Base-by-base conservation (phyloP, 1,139 yeast genomes). In the Yamadazyma siamensis region DNA sequence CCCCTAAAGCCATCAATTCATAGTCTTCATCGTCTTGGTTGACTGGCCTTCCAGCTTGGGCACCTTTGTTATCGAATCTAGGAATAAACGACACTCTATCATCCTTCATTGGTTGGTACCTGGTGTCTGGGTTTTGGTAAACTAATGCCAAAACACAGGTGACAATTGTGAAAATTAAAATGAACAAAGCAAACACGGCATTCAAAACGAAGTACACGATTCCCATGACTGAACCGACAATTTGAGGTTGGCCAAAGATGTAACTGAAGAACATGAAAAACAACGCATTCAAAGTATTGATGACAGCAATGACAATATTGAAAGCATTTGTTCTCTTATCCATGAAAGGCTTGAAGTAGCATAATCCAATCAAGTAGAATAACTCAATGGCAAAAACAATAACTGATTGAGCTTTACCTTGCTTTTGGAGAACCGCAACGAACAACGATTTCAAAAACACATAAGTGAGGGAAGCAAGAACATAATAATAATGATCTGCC, bases 91-190 rank as follows among this genome's bases (percentile, higher is more conserved):
- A 85, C 34, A 86, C 94, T 57, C 98, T 79, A 53, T 91, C 98
- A 56, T 91, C 98, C 48, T 84, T 83, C 87, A 91, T 86, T 45
- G 96, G 96, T 66, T 88, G 94, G 64, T 91, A 91, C 47, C 96
- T 75, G 11, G 94, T 80, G 59, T 91, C 98, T 34, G 98, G 98
- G 56, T 91, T 88, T 66, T 83, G 87, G 57, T 86, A 82, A 21
- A 89, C 50, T 46, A 89, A 60, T 0, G 96, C 96, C 56, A 87
- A 69, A 8, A 81, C 69, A 62, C 96, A 88, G 4, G 95, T 86
- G 27, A 88, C 77, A 44, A 89, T 80, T 33, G 95, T 86, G 70
- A 88, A 80, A 33, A 91, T 67, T 51, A 91, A 67, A 50, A 91
- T 69, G 50, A 86, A 75, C 43, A 87, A 68, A 2, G 97, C 94